Evolutionary conservation across 176 grass and related monocot species (phyloP), one percentile per base, ranked within the genome.

Genomic region (Carex myosuroides): DNA sequence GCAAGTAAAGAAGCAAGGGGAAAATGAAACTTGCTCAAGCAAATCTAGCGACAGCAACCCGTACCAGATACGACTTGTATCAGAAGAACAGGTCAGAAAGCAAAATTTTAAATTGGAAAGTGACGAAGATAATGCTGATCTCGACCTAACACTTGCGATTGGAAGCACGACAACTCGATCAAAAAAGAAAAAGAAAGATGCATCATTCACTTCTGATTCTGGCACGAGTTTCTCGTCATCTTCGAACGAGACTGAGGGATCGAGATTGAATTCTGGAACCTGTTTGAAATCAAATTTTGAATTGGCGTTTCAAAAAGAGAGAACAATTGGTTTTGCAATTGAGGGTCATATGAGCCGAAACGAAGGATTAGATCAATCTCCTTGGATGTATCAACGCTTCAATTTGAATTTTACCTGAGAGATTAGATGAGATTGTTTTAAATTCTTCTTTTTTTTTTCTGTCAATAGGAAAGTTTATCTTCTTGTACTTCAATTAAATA

Each of bases 141-240:
- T 85, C 18, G 87, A 89, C n/a, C 76, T 89, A 68, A 74, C 83
- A 13, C 87, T 89, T 60, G 62, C 83, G 13, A 82, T 85, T 57
- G 87, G 87, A 73, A 81, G 18, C n/a, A 79, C 67, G 32, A 50
- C 59, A 41, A 59, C 12, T 8, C 13, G 20, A 68, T 69, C 44
- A 14, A 54, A 54, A 63, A 85, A 70, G 75, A 85, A 81, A 70
- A 65, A 80, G 50, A 84, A 81, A 9, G 87, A 79, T 6, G 44
- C 56, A 48, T 70, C 87, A 48, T 22, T 89, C 44, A 75, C 83
- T 48, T 89, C 77, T 5, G 87, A 89, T 52, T 85, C 72, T 1
- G 80, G 69, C 26, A 67, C 83, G 13, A 89, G 87, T 70, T 85
- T 89, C 53, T 89, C 87, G 10, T 85, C 87, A 4, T 89, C 83